A percentile compares a stretch with the other conserved stretches of the same genome.
These are phyloP conservation scores for Bipolaris oryzae DNA, from an alignment of 2,329 filamentous ascomycete species.

Conservation along the genomic window DNA sequence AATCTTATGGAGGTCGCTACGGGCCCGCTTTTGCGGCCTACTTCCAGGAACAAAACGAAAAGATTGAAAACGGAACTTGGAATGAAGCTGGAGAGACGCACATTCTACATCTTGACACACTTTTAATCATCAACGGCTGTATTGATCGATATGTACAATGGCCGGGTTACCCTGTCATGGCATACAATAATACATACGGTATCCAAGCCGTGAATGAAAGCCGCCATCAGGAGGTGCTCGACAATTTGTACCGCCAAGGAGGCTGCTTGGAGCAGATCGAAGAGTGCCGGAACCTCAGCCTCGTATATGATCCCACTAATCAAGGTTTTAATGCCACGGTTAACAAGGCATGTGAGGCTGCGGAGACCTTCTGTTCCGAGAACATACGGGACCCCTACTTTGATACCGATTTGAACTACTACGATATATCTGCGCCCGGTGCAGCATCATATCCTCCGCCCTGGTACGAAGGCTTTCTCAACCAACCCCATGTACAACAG, in stretches of 20 bases:
- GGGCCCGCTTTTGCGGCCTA: conserved; percentile 63
- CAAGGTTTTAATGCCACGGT: conserved; percentile 46
- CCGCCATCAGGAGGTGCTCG: conserved; percentile 53
- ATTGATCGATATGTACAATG: conserved; percentile 58
- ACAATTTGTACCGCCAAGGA: conserved; percentile 52
- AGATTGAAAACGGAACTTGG: conserved; percentile 53
- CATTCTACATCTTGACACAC: conserved; percentile 55
- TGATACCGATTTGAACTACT: conserved; percentile 57
- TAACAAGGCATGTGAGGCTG: conserved; percentile 51
- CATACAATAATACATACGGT: conserved; percentile 66
- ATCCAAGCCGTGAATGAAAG: conserved; percentile 58
- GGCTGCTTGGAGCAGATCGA: conserved; percentile 63
- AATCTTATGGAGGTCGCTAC: conserved; percentile 64
- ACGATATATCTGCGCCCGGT: conserved; percentile 61
- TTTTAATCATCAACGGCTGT: conserved; percentile 64
- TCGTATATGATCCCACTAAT: conserved; percentile 58
- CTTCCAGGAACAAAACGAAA: conserved; percentile 63
- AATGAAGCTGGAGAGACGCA: conserved; percentile 43
- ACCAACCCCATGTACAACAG: conserved; percentile 61
- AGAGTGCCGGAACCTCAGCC: conserved; percentile 56
- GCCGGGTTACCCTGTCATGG: conserved; percentile 56
- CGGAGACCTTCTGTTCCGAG: conserved; percentile 54
- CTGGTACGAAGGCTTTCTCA: conserved; percentile 63
- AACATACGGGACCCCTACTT: conserved; percentile 56
- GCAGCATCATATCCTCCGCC: conserved; percentile 49